Percentiles rank a stretch among this genome's conserved stretches.
phyloP scores from a whole-genome alignment of 2,329 filamentous ascomycete genomes.

The Escovopsis weberi region DNA sequence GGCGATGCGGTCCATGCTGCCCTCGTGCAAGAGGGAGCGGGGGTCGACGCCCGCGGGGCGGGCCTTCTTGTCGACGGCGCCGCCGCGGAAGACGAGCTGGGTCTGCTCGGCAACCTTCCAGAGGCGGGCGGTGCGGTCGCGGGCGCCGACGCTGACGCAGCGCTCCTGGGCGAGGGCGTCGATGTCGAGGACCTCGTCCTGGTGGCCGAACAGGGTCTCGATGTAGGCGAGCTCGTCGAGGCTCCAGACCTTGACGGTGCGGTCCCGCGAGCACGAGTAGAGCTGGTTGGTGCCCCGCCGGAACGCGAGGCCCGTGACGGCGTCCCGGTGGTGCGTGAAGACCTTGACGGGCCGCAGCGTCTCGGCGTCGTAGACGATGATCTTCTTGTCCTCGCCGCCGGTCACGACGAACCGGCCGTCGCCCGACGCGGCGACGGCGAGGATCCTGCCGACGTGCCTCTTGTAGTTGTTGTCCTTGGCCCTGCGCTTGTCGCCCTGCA shows the following conservation, averaged over 20 bases:
- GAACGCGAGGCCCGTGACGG: constrained; percentile 74
- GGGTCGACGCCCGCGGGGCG: constrained; percentile 27
- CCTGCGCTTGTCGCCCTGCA: constrained; percentile 46
- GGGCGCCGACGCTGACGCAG: constrained; percentile 77
- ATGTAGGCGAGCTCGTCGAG: constrained; percentile 85
- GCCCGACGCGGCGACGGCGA: constrained; percentile 72
- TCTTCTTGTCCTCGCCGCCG: constrained; percentile 67
- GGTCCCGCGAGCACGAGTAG: constrained; percentile 80
- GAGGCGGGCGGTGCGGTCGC: constrained; percentile 79
- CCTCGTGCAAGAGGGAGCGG: constrained; percentile 50
- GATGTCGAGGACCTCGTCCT: constrained; percentile 77
- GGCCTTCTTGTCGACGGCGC: constrained; percentile 45
- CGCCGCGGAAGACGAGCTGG: constrained; percentile 87
- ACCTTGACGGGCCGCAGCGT: constrained; percentile 66
- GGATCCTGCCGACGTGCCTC: constrained; percentile 67
- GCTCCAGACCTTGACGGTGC: constrained; percentile 92
- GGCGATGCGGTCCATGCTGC: constrained; percentile 81
- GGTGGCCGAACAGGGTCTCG: constrained; percentile 91
- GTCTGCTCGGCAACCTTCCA: constrained; percentile 97
- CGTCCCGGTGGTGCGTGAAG: constrained; percentile 83
- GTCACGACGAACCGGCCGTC: constrained; percentile 87
- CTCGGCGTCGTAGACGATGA: constrained; percentile 79
- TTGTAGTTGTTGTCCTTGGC: constrained; percentile 50
- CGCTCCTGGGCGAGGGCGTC: constrained; percentile 73
- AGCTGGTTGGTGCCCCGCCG: constrained; percentile 79